A percentile compares a stretch with the other conserved stretches of the same genome.
Conservation (phyloP, 2,329 filamentous ascomycete genomes). For the Fusarium nisikadoi region DNA sequence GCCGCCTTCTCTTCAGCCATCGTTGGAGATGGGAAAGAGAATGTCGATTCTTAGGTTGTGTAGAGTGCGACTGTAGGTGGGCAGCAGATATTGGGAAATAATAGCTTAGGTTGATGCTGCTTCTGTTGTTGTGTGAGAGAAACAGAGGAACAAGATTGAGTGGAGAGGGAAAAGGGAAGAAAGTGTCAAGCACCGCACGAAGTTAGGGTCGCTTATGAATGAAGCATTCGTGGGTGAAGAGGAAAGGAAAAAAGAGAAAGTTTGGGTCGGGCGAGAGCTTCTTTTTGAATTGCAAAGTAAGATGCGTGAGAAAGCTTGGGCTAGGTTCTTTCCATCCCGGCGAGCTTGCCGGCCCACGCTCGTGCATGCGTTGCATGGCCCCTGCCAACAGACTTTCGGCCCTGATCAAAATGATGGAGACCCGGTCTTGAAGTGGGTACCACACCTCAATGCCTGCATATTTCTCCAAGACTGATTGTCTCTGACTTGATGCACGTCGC, state of each 20-base stretch:
- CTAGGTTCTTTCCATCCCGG: slow-evolving; percentile 35
- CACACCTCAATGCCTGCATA: slow-evolving; percentile 32
- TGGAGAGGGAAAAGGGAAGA: slow-evolving; percentile 41
- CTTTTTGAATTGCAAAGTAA: slow-evolving; percentile 52
- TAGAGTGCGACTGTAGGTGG: slow-evolving; percentile 36
- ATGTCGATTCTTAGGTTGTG: slow-evolving; percentile 33
- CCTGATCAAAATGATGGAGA: slow-evolving; percentile 40
- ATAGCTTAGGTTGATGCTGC: slow-evolving; percentile 36
- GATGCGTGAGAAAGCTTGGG: slow-evolving; percentile 32
- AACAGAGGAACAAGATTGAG: slow-evolving; percentile 43
- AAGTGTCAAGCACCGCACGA: slow-evolving; percentile 61
- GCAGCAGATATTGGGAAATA: slow-evolving; percentile 33
- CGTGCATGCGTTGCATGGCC: slow-evolving; percentile 26
- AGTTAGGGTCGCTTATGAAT: slow-evolving; percentile 56
- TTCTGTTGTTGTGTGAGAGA: slow-evolving; percentile 30
- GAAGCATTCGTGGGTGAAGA: slow-evolving; percentile 63
- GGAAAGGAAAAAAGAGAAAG: slow-evolving; percentile 50
- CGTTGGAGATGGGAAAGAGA: slow-evolving; percentile 18
- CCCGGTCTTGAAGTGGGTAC: slow-evolving; percentile 32
- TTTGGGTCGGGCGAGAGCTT: slow-evolving; percentile 49
- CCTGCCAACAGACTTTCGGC: slow-evolving; percentile 44
- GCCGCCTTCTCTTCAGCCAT: slow-evolving; percentile 67
- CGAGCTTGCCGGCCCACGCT: slow-evolving; percentile 42
- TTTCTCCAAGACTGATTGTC: slow-evolving; percentile 33
- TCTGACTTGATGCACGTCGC: slow-evolving; percentile 22